Evolutionary conservation across 2,329 filamentous ascomycete species (phyloP).

Genomic region (Byssochlamys sp.): DNA sequence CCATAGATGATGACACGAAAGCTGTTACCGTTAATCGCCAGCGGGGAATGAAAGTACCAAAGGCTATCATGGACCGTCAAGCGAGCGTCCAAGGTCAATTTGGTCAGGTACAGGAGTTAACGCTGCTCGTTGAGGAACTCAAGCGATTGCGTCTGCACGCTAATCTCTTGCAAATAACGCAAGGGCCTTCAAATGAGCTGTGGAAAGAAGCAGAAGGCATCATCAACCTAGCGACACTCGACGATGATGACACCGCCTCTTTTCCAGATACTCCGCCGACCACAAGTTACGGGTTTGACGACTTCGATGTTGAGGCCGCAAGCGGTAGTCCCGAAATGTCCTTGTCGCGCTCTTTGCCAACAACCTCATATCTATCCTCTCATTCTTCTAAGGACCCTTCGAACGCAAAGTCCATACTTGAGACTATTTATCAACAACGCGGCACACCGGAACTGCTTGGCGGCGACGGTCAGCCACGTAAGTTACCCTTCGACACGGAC

Average conservation of each 20-base stretch:
- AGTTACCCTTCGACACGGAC: conserved; percentile 58
- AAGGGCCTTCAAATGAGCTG: conserved; percentile 44
- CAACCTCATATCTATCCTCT: conserved; percentile 18
- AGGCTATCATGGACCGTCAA: conserved; percentile 55
- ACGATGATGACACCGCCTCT: conserved; percentile 47
- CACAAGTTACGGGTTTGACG: conserved; percentile 49
- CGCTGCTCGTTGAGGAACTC: conserved; percentile 54
- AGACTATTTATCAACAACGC: conserved; percentile 47
- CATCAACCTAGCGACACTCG: conserved; percentile 56
- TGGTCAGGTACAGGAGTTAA: conserved; percentile 54
- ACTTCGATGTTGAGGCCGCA: conserved; percentile 38
- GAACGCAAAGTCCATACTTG: conserved; percentile 53
- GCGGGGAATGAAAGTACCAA: conserved; percentile 44
- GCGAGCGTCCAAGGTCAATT: conserved; percentile 58
- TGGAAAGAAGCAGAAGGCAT: conserved; percentile 60
- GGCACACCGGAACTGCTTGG: conserved; percentile 21
- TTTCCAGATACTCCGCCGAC: conserved; percentile 47
- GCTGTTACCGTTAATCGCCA: conserved; percentile 13
- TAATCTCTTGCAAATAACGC: conserved; percentile 43
- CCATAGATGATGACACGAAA: conserved; percentile 34
- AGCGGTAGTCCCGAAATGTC: conserved; percentile 13
- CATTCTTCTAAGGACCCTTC: conserved; percentile 48
- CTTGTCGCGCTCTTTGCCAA: conserved; percentile 15
- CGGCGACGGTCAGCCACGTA: conserved; percentile 27
- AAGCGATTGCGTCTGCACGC: conserved; percentile 52